Base-by-base conservation (phyloP, 179 eudicot genomes). In the Actinidia chinensis region DNA sequence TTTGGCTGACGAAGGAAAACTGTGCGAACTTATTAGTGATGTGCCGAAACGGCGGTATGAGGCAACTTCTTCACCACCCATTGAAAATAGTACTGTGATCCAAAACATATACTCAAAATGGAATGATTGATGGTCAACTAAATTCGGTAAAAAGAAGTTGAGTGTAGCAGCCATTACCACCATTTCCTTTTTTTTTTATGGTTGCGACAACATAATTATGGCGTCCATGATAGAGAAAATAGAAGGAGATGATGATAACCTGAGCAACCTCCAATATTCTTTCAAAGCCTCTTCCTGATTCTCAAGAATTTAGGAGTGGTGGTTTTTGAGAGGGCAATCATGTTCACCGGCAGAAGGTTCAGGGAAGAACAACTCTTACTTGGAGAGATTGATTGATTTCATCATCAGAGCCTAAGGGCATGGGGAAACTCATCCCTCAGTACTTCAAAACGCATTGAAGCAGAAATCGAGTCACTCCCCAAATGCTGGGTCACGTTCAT, bases 291-390 rank as follows among this genome's bases (percentile, higher is more conserved):
- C 17, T 48, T 80, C 50, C 50, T 52, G 63, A 68, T 78, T 70
- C 79, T 68, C 73, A 78, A 20, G 68, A 74, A 59, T 67, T 25
- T 63, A 46, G 13, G 20, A 46, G 58, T 79, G 78, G 77, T 76
- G 71, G 48, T 73, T 28, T 71, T 43, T 40, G 6, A 43, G 18
- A 58, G 33, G 56, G 56, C 68, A 55, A 22, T 25, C 25, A 74
- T 66, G 14, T 66, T 65, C 79, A 33, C 23, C 68, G n/a, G 74
- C 84, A 74, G 84, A 81, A 77, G 44, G 42, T 67, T 81, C 82
- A 52, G 89, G 28, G 91, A 91, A 75, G 93, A 90, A 73, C 89
- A 85, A 56, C 85, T 91, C 80, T 75, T 82, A 59, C 93, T 89
- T 51, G 92, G 97, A 74, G 92, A 90, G 70, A 59, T 89, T 74